A percentile compares a stretch with the other conserved stretches of the same genome.
Evolutionary conservation across 164 flowering plant genomes (phyloP).

Genomic region (Warburgia ugandensis): DNA sequence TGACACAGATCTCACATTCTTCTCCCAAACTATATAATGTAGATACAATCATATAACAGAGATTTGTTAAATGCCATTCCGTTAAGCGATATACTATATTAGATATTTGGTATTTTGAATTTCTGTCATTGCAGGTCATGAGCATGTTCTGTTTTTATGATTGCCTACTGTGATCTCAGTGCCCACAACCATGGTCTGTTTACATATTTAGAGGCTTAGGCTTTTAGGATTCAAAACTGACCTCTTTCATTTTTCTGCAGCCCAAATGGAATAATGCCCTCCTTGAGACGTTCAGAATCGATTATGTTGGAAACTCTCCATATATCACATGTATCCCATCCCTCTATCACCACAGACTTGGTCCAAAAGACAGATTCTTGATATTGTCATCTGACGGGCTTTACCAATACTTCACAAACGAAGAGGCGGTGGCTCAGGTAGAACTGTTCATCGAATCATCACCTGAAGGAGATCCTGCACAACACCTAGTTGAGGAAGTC

Average conservation of each 20-base stretch:
- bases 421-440: slow-evolving; percentile 80
- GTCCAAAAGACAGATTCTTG: slow-evolving; percentile 67
- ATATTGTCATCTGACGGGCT: slow-evolving; percentile 83
- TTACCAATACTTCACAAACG: slow-evolving; percentile 87
- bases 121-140: no score
- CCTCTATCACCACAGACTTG: slow-evolving; percentile 63
- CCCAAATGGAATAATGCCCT: slow-evolving; percentile 87
- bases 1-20: no score
- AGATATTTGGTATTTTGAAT: no score
- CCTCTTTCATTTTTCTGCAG: slow-evolving; percentile 25
- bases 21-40: no score
- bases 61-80: no score
- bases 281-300: slow-evolving; percentile 75
- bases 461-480: slow-evolving; percentile 95
- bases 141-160: no score
- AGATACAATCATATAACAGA: no score
- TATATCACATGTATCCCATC: slow-evolving; percentile 69
- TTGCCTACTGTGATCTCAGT: neutral
- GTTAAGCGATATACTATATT: no score
- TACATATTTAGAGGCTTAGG: neutral
- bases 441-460: slow-evolving; percentile 57
- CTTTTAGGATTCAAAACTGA: neutral
- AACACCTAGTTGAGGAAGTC: slow-evolving; percentile 78
- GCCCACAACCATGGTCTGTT: neutral
- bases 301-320: slow-evolving; percentile 63